A percentile compares a stretch with the other conserved stretches of the same genome.
Evolutionary conservation across 257 asterid species (phyloP).

Genomic region (Ehretia macrophylla): DNA sequence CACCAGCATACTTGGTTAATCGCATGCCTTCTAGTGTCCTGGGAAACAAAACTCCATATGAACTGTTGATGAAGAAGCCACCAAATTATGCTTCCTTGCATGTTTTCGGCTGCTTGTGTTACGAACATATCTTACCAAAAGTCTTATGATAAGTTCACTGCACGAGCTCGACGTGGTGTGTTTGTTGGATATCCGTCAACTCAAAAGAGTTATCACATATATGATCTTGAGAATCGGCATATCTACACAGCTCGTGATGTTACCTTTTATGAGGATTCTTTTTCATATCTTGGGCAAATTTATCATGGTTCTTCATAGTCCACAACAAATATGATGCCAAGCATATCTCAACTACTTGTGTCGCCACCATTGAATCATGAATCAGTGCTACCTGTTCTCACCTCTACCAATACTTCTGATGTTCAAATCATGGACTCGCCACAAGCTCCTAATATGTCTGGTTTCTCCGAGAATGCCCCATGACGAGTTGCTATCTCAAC

Average conservation of each 20-base stretch:
- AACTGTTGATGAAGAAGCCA: no score
- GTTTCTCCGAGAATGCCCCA: accelerated
- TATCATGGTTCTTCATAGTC: no score
- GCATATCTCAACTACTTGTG: no score
- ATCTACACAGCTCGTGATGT: background rate
- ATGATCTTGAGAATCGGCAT: background rate
- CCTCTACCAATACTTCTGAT: background rate
- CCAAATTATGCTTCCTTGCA: background rate
- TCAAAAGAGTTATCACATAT: background rate
- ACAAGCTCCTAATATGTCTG: background rate
- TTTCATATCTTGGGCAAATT: no score
- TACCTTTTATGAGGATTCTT: no score
- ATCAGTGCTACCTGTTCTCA: background rate
- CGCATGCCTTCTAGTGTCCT: background rate
- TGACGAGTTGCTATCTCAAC: no score
- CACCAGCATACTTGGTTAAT: background rate
- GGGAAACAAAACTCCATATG: background rate
- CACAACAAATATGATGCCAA: no score
- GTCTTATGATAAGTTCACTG: background rate
- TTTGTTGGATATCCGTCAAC: background rate
- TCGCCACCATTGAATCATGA: no score
- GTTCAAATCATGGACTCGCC: background rate
- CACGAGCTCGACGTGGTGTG: background rate
- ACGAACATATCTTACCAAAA: background rate
- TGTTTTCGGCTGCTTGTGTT: background rate